Percentiles rank a stretch among this genome's conserved stretches.
These are phyloP conservation scores for Globisporangium carolinianum DNA, from an alignment of 352 stramenopile species.

Conservation along the genomic window DNA sequence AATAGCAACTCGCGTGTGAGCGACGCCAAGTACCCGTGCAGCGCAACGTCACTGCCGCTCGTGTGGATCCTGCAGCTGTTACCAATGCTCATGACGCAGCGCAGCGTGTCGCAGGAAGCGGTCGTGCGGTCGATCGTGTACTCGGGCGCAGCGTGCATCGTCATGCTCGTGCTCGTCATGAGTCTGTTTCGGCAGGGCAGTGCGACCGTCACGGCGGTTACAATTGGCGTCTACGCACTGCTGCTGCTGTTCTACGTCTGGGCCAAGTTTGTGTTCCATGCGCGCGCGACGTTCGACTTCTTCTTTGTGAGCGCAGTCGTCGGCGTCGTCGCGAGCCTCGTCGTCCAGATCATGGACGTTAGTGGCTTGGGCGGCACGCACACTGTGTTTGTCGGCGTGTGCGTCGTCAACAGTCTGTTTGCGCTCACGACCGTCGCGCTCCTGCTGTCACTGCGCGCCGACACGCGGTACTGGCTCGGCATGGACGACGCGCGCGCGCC, in stretches of 20 bases:
- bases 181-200: conserved; percentile 45
- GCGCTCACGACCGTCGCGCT: conserved; percentile 62
- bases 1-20: not conserved
- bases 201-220: conserved; percentile 40
- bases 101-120: conserved; percentile 68
- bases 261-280: conserved; percentile 74
- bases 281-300: conserved; percentile 76
- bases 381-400: conserved; percentile 32
- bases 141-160: conserved; percentile 43
- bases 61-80: conserved; percentile 74
- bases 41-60: conserved; percentile 42
- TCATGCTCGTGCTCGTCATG: conserved; percentile 57
- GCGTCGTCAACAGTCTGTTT: conserved; percentile 46
- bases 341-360: conserved; percentile 43
- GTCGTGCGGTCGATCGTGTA: conserved; percentile 67
- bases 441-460: conserved; percentile 65
- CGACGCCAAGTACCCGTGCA: conserved; percentile 42
- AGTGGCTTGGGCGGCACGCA: conserved; percentile 16
- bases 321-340: conserved; percentile 34
- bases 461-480: conserved; percentile 81
- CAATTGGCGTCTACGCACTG: conserved; percentile 42
- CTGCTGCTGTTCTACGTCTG: conserved; percentile 69
- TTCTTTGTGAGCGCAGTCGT: conserved; percentile 66
- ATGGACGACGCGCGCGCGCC: conserved; percentile 56
- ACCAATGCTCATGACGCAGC: conserved; percentile 83